Conservation (phyloP, 2,329 filamentous ascomycete species). For the Thyridium curvatum region DNA sequence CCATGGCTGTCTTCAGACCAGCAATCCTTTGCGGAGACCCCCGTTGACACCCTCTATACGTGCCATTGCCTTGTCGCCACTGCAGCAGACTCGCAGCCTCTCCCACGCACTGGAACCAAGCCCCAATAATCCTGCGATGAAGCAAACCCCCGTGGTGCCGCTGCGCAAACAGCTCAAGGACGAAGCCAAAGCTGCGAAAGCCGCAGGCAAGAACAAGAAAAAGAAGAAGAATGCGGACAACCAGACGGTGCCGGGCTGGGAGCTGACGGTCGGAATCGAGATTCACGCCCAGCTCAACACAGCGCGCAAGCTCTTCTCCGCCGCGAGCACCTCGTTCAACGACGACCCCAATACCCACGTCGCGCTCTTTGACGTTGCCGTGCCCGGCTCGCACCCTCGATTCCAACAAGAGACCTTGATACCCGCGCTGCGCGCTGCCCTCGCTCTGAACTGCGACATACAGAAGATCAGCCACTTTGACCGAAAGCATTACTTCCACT, state of each 20-base stretch:
- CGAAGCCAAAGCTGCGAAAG: conserved; percentile 47
- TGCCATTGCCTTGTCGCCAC: not conserved
- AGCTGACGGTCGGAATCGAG: conserved; percentile 92
- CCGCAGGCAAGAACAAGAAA: conserved; percentile 32
- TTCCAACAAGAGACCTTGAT: conserved; percentile 81
- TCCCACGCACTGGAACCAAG: not conserved
- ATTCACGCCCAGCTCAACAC: conserved; percentile 96
- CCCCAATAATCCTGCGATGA: not conserved
- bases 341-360: conserved; percentile 84
- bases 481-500: conserved; percentile 98
- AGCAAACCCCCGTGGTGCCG: conserved; percentile 31
- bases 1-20: conserved; percentile 30
- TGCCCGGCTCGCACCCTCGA: conserved; percentile 81
- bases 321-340: conserved; percentile 52
- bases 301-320: conserved; percentile 80
- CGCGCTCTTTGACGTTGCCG: conserved; percentile 79
- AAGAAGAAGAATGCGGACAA: conserved; percentile 38
- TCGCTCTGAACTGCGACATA: conserved; percentile 76
- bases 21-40: no score
- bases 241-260: conserved; percentile 66
- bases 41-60: no score
- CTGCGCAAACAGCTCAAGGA: conserved; percentile 70
- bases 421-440: conserved; percentile 82
- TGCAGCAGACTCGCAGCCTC: not conserved
- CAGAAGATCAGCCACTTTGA: conserved; percentile 80